Evolutionary conservation across 768 basidiomycete genomes (phyloP), one percentile per base, ranked within the genome.

Genomic region (Mycena maculata): DNA sequence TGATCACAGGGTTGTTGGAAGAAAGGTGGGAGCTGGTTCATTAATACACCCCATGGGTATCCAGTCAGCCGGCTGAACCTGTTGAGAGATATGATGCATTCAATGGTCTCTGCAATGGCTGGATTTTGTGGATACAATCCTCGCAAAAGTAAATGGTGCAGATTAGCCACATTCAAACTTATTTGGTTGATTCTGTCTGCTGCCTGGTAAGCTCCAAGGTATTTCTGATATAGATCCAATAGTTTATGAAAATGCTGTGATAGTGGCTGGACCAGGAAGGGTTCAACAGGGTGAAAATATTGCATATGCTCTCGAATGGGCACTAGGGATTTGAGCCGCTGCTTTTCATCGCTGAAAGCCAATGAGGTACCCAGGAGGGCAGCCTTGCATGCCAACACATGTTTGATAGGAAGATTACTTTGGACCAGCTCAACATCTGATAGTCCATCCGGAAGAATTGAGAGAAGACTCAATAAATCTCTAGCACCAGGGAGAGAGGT

Each of bases 81-180:
- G 23, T 47, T 54, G 16, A 63, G n/a, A 31, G 39, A 36, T 8
- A 63, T 42, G 2, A 31, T 33, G 18, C 50, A 52, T 11, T 18
- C 22, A 4, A 62, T 62, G 39, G 28, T 52, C 15, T 62, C 60
- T 28, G 25, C 38, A n/a, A 60, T 11, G 18, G 38, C 39, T 28
- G 49, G 27, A 61, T 52, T 52, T 5, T 52, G 8, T 3, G 36
- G 12, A 12, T n/a, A 9, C 20, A 61, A 27, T 25, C 38, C 53
- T 55, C 18, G 38, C 25, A 25, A 8, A 15, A 55, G 25, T 10
- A 55, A 15, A 16, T 41, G 53, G 2, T 55, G 38, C 1, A 55
- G 25, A 15, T 53, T 53, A 13, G 8, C 50, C 2, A 52, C 30
- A 52, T 52, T 52, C 30, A 33, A 22, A 6, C 18, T 33, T 31